Percentiles rank a stretch among this genome's conserved stretches.
phyloP scores from a whole-genome alignment of 192 early-diverging fungal species.

The Coemansia javaensis region DNA sequence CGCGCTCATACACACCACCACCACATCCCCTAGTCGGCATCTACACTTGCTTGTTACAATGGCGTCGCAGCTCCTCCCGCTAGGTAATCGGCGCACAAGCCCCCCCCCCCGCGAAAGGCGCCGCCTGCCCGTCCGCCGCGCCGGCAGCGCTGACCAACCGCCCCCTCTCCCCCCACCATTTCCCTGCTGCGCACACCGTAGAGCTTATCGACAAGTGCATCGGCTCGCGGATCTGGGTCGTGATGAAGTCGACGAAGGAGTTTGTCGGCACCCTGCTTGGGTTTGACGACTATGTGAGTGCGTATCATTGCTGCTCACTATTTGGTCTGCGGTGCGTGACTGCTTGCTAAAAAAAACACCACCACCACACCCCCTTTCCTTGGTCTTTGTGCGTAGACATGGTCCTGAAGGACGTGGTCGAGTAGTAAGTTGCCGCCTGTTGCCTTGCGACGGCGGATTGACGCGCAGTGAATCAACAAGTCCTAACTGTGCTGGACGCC shows the following conservation, averaged over 20 bases:
- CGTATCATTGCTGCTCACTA: constrained; percentile 35
- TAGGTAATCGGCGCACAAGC: constrained; percentile 34
- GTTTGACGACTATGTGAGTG: constrained; percentile 97
- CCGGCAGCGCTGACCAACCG: too few relatives aligned
- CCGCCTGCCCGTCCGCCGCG: too few relatives aligned
- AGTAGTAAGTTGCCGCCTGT: constrained; percentile 60
- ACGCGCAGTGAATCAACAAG: too few relatives aligned
- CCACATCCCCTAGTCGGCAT: too few relatives aligned
- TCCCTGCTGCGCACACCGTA: too few relatives aligned
- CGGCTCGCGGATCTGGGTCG: constrained; percentile 93
- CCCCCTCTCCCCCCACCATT: too few relatives aligned
- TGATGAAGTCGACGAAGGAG: constrained; percentile 97
- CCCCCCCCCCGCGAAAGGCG: too few relatives aligned
- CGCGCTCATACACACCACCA: too few relatives aligned
- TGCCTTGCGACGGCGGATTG: too few relatives aligned
- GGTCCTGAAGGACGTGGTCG: constrained; percentile 96
- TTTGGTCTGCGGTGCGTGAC: too few relatives aligned
- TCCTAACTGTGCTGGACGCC: too few relatives aligned
- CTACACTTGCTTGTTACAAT: constrained; percentile 4
- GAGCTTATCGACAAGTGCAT: constrained; percentile 99
- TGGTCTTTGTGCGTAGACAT: constrained; percentile 57
- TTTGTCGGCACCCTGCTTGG: constrained; percentile 92
- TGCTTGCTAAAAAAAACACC: neutral
- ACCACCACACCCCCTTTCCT: neutral
- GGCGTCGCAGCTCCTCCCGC: constrained; percentile 50